Base-by-base conservation (phyloP, 306 rosid species). In the Carpinus viminea region DNA sequence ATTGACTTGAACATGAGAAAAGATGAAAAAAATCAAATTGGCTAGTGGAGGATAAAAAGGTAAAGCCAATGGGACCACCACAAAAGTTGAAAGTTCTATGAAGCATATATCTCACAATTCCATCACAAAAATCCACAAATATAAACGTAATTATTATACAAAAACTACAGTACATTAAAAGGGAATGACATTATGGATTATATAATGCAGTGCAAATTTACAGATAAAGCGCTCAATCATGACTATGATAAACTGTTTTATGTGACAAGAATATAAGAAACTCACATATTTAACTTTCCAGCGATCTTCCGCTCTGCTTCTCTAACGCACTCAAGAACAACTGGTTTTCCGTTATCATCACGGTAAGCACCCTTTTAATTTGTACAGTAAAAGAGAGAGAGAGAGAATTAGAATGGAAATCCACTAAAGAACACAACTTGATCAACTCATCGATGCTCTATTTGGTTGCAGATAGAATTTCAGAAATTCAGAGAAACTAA, bases 261-360 rank as follows among this genome's bases (percentile, higher is more conserved):
- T 18, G 4, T 36, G 20, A 61, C 13, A 15, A 72, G 20, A 71
- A 60, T n/a, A 24, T 8, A 61, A 5, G 36, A 71, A 24, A 81
- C 95, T 83, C 79, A 92, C 98, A 95, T 95, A 83, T 83, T 89
- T 78, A 82, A 79, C 55, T 52, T 88, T 79, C 97, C 98, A 7
- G 97, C 95, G 62, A 95, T 83, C 76, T 90, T 90, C 78, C 88
- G 86, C 89, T 95, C 98, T n/a, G 98, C 97, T 87, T 92, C 97
- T 80, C 98, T 86, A 71, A 95, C 98, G 74, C 96, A 91, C 36
- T 88, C 89, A 24, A 95, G 89, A 78, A 95, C 98, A 83, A 95
- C 97, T 0, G 98, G 98, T 73, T 87, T 92, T 81, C 98, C 98
- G 3, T 87, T 86, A 75, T 95, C 98, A 68, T 95, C 93, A 4